Evolutionary conservation across 1,284 basidiomycete species (phyloP).

Genomic region (Coniophora puteana): DNA sequence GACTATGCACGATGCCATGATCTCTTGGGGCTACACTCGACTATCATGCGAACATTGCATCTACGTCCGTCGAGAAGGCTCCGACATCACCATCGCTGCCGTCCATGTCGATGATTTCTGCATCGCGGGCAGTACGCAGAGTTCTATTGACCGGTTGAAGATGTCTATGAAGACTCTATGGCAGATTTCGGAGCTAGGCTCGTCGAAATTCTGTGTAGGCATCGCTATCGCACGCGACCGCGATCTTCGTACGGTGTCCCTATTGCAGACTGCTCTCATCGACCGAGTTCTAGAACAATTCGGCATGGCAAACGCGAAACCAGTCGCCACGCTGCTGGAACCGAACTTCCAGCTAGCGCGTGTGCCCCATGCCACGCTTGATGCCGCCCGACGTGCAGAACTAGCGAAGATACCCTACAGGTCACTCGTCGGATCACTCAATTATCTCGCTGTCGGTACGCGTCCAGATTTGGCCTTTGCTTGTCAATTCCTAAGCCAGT

Average conservation of each 20-base stretch:
- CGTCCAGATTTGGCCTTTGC: too few species aligned
- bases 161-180: neutral
- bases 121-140: neutral
- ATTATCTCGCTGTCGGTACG: too few species aligned
- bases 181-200: neutral
- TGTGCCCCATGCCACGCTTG: too few species aligned
- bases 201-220: neutral
- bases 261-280: neutral
- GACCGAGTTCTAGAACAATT: neutral
- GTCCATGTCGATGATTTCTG: neutral
- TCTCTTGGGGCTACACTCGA: too few species aligned
- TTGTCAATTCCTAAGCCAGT: slow-evolving; percentile 32
- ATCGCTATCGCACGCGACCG: neutral
- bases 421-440: too few species aligned
- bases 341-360: too few species aligned
- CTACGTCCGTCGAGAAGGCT: too few species aligned
- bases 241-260: neutral
- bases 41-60: too few species aligned
- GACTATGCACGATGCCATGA: too few species aligned
- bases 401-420: too few species aligned
- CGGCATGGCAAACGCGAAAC: neutral
- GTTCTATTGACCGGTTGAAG: neutral
- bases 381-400: too few species aligned
- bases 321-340: neutral
- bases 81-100: too few species aligned